phyloP scores from a whole-genome alignment of 768 basidiomycete genomes.

The Pisolithus orientalis region DNA sequence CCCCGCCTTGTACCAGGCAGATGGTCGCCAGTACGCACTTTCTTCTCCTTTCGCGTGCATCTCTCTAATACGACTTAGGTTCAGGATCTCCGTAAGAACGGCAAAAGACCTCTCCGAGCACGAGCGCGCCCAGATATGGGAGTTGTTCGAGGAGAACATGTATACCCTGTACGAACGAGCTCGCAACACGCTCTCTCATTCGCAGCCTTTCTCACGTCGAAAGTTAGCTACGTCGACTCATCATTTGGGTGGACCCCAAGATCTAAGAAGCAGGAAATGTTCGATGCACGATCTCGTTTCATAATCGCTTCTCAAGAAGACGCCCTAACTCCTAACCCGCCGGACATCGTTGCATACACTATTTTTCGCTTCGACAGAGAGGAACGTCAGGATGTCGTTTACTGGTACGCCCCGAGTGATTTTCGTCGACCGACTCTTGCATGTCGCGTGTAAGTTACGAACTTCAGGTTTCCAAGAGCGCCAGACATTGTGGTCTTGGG shows the following conservation, averaged over 20 bases:
- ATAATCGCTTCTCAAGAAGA: conserved; percentile 33
- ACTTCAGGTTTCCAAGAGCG: conserved; percentile 48
- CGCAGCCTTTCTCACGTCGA: background rate
- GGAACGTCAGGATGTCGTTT: conserved; percentile 50
- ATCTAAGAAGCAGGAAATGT: conserved; percentile 54
- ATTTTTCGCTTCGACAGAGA: conserved; percentile 78
- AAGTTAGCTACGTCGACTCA: conserved; percentile 47
- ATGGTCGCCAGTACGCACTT: conserved; percentile 11
- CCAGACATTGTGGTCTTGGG: conserved; percentile 54
- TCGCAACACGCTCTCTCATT: background rate
- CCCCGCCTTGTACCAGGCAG: conserved; percentile 1
- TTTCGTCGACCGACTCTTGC: background rate
- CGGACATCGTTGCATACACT: conserved; percentile 32
- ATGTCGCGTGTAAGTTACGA: conserved; percentile 54
- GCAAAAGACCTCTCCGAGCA: conserved; percentile 29
- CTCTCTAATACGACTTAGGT: conserved; percentile 6
- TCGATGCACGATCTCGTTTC: conserved; percentile 54
- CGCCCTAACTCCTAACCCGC: conserved; percentile 13
- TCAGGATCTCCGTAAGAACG: conserved; percentile 17
- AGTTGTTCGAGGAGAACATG: conserved; percentile 54
- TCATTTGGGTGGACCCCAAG: conserved; percentile 62
- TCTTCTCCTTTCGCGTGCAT: background rate
- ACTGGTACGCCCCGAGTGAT: conserved; percentile 48
- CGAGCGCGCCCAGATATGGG: conserved; percentile 45
- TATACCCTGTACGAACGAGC: conserved; percentile 24